A percentile compares a stretch with the other conserved stretches of the same genome.
Conservation (phyloP, 1,284 basidiomycete genomes). For the Ceratobasidium sp. region DNA sequence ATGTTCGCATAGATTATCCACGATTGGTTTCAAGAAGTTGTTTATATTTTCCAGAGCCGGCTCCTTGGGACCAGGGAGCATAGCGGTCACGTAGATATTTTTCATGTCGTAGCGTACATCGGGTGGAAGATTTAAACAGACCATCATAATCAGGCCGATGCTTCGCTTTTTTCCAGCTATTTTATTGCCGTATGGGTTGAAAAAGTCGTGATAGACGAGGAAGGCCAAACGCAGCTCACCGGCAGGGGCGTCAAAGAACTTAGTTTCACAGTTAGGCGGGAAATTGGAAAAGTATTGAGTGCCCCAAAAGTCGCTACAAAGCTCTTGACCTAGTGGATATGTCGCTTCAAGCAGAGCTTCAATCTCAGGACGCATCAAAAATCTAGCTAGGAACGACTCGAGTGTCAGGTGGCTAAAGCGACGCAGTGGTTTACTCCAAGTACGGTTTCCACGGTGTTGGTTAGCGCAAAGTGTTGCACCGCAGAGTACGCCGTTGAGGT, state of each 20-base stretch:
- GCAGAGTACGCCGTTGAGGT: background rate
- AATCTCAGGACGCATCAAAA: conserved; percentile 38
- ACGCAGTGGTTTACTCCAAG: conserved; percentile 14
- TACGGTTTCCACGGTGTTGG: background rate
- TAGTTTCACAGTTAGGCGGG: conserved; percentile 45
- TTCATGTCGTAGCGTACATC: conserved; percentile 56
- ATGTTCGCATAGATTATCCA: conserved; percentile 54
- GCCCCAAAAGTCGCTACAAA: conserved; percentile 53
- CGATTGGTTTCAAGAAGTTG: conserved; percentile 54
- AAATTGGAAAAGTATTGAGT: conserved; percentile 53
- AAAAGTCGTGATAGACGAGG: conserved; percentile 58
- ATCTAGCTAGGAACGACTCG: conserved; percentile 5
- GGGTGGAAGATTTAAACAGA: conserved; percentile 59
- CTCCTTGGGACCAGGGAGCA: conserved; percentile 55
- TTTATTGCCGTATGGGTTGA: conserved; percentile 59
- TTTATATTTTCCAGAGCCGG: conserved; percentile 52
- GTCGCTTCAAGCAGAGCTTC: conserved; percentile 25
- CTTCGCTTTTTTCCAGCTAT: conserved; percentile 55
- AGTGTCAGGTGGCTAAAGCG: conserved; percentile 25
- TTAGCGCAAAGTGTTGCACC: background rate
- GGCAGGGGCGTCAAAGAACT: conserved; percentile 48
- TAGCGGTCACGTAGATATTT: conserved; percentile 59
- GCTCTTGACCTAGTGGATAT: background rate
- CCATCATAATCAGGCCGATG: conserved; percentile 57
- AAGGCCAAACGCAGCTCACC: conserved; percentile 53